A percentile compares a stretch with the other conserved stretches of the same genome.
Conservation (phyloP, 2,329 filamentous ascomycete genomes). For the Hymenoscyphus scutula region DNA sequence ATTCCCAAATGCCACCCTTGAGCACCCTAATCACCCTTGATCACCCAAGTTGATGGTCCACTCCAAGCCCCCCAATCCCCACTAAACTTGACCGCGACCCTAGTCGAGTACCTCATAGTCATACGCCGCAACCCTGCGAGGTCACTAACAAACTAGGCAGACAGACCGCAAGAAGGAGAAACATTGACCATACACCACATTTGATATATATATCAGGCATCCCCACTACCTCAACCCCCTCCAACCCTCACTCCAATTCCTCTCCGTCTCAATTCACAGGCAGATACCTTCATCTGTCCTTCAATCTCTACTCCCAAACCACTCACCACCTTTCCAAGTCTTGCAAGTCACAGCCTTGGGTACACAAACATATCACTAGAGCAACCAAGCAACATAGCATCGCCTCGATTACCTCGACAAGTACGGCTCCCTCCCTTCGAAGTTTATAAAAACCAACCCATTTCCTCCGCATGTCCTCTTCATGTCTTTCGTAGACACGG, state of each 20-base stretch:
- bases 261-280: conserved; percentile 6
- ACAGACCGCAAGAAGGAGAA: conserved; percentile 7
- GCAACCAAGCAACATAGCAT: conserved; percentile 10
- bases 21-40: too few relatives aligned
- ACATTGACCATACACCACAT: conserved; percentile 2
- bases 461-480: conserved; percentile 30
- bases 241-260: conserved; percentile 19
- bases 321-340: not conserved
- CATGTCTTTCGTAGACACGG: conserved; percentile 34
- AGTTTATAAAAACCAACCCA: conserved; percentile 15
- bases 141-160: conserved; percentile 13
- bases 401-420: conserved; percentile 16
- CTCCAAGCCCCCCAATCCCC: not conserved
- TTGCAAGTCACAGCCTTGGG: conserved; percentile 1
- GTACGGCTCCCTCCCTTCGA: conserved; percentile 20
- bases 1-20: not conserved
- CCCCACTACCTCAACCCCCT: conserved; percentile 17
- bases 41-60: not conserved
- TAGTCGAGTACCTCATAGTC: not conserved
- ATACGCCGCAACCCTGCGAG: conserved; percentile 6
- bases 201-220: conserved; percentile 17
- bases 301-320: not conserved
- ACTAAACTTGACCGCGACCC: conserved; percentile 1
- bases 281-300: conserved; percentile 17
- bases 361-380: conserved; percentile 3